phyloP scores from a whole-genome alignment of 495 filamentous ascomycete species.

The Endocarpon pusillum region DNA sequence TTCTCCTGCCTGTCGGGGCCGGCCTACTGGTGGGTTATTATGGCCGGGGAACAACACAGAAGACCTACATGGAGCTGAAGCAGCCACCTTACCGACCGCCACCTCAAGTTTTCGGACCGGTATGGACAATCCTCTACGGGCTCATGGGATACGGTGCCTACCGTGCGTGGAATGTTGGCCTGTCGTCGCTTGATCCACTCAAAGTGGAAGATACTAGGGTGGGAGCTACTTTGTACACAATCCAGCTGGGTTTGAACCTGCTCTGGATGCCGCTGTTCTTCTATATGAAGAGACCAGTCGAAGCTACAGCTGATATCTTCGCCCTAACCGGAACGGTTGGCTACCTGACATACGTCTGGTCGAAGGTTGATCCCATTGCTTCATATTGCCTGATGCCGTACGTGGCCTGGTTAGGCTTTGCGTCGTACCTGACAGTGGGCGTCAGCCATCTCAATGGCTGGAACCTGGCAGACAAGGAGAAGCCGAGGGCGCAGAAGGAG shows the following conservation, averaged over 20 bases:
- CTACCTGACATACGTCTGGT: constrained; percentile 58
- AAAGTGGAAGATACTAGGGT: constrained; percentile 24
- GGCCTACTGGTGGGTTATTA: constrained; percentile 48
- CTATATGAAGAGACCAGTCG: constrained; percentile 44
- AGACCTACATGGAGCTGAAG: constrained; percentile 46
- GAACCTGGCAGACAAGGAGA: constrained; percentile 36
- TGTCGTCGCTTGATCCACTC: constrained; percentile 26
- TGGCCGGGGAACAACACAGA: constrained; percentile 32
- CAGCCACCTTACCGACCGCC: constrained; percentile 75
- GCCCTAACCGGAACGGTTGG: constrained; percentile 49
- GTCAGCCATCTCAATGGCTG: constrained; percentile 62
- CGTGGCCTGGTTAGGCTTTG: constrained; percentile 66
- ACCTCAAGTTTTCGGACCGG: constrained; percentile 61
- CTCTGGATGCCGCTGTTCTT: constrained; percentile 95
- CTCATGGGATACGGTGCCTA: constrained; percentile 81
- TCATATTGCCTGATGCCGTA: constrained; percentile 67
- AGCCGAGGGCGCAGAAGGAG: constrained; percentile 10
- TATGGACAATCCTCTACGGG: constrained; percentile 75
- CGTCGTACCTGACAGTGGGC: constrained; percentile 59
- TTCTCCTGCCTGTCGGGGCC: constrained; percentile 48
- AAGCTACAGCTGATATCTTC: constrained; percentile 60
- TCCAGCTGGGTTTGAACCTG: constrained; percentile 70
- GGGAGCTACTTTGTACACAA: constrained; percentile 49
- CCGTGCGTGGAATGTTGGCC: constrained; percentile 45
- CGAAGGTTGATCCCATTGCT: constrained; percentile 49